Percentiles rank a stretch among this genome's conserved stretches.
These are phyloP conservation scores for Amaranthus tricolor DNA, from an alignment of 179 eudicot genomes.

Conservation along the genomic window DNA sequence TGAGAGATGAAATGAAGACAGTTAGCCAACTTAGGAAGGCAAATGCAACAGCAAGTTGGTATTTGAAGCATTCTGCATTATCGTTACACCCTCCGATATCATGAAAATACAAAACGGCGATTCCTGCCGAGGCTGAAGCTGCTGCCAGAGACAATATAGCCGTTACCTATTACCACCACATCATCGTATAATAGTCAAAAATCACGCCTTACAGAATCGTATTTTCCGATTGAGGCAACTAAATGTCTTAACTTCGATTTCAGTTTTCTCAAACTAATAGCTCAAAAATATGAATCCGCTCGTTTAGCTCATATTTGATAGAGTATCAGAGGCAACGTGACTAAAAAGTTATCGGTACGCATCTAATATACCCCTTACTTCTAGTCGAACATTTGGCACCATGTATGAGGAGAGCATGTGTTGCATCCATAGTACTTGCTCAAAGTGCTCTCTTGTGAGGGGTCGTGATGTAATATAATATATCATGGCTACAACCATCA, in stretches of 20 bases:
- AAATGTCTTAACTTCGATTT: neutral
- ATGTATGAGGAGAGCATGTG: too few species aligned
- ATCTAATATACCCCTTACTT: too few species aligned
- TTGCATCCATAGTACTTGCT: too few species aligned
- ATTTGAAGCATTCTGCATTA: slow-evolving; percentile 49
- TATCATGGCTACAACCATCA: too few species aligned
- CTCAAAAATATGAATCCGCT: too few species aligned
- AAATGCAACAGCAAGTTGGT: slow-evolving; percentile 56
- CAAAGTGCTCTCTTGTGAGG: too few species aligned
- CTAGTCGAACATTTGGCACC: too few species aligned
- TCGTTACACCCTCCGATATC: slow-evolving; percentile 46
- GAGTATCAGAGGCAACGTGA: too few species aligned
- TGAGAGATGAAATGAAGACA: slow-evolving; percentile 50
- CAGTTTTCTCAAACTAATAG: too few species aligned
- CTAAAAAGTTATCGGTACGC: too few species aligned
- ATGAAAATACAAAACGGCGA: slow-evolving; percentile 49
- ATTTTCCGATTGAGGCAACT: neutral
- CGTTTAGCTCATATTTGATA: too few species aligned
- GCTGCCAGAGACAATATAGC: slow-evolving; percentile 77
- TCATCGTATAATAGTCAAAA: neutral
- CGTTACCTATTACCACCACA: slow-evolving; percentile 45
- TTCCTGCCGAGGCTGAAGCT: slow-evolving; percentile 69
- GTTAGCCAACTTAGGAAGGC: slow-evolving; percentile 73
- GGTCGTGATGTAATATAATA: too few species aligned
- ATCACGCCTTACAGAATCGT: neutral